These are phyloP conservation scores for Schizothecium vesticola DNA, from an alignment of 495 filamentous ascomycete genomes.

Conservation along the genomic window DNA sequence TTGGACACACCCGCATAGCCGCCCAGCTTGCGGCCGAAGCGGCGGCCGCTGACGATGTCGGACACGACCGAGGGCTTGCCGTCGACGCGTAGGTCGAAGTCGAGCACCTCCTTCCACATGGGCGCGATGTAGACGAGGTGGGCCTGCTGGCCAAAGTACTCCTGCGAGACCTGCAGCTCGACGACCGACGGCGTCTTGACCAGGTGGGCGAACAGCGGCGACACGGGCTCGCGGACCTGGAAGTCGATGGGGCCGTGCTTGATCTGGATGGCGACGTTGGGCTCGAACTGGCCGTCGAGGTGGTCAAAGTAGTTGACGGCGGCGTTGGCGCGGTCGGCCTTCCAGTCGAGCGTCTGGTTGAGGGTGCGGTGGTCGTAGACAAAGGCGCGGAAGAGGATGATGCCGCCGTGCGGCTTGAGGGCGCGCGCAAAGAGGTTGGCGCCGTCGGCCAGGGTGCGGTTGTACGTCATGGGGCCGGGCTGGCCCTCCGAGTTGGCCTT, in stretches of 20 bases:
- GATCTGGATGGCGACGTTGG: conserved; percentile 67
- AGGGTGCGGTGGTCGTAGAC: conserved; percentile 55
- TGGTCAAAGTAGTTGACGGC: conserved; percentile 62
- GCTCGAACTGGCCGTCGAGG: conserved; percentile 60
- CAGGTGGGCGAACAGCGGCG: conserved; percentile 64
- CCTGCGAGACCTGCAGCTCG: conserved; percentile 62
- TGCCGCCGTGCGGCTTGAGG: conserved; percentile 55
- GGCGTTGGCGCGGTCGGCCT: conserved; percentile 62
- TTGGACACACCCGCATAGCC: conserved; percentile 66
- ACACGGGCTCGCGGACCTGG: conserved; percentile 64
- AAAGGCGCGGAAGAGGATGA: conserved; percentile 69
- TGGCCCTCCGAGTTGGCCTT: conserved; percentile 74
- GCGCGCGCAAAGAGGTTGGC: conserved; percentile 65
- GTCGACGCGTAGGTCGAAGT: conserved; percentile 62
- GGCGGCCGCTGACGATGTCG: conserved; percentile 55
- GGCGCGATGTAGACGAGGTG: conserved; percentile 64
- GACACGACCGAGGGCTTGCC: conserved; percentile 45
- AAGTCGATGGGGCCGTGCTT: conserved; percentile 75
- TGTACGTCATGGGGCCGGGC: conserved; percentile 63
- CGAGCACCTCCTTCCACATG: conserved; percentile 60
- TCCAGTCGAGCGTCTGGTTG: conserved; percentile 52
- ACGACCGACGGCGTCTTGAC: conserved; percentile 54
- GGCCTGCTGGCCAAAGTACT: conserved; percentile 67
- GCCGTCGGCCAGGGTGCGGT: conserved; percentile 62
- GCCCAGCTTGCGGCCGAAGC: conserved; percentile 52